Evolutionary conservation across 2,329 filamentous ascomycete genomes (phyloP).

Genomic region (Claviceps cyperi): DNA sequence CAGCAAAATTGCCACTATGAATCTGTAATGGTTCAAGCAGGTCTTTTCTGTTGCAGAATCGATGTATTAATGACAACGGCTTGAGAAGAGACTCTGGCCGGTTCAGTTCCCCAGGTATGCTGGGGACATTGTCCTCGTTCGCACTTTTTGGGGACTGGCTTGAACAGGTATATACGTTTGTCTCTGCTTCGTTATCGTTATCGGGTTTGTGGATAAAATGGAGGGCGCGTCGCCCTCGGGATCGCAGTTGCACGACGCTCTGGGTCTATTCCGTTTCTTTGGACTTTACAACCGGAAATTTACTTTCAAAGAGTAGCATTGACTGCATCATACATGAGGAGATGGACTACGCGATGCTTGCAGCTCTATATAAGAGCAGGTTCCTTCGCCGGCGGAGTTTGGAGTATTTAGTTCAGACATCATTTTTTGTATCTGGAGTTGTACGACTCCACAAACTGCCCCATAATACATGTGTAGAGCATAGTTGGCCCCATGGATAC

Average conservation of each 20-base stretch:
- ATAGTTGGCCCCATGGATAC: neutral
- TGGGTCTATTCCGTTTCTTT: neutral
- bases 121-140: neutral
- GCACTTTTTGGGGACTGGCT: neutral
- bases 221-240: neutral
- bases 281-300: neutral
- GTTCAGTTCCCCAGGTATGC: neutral
- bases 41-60: neutral
- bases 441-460: neutral
- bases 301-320: neutral
- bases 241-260: constrained; percentile 1
- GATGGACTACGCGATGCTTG: constrained; percentile 1
- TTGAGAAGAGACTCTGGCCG: neutral
- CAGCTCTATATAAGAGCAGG: neutral
- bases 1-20: neutral
- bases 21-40: constrained; percentile 2
- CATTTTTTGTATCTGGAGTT: neutral
- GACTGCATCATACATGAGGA: constrained; percentile 3
- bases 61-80: constrained; percentile 1
- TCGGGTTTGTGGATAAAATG: neutral
- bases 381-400: constrained; percentile 2
- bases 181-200: neutral
- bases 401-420: constrained; percentile 7
- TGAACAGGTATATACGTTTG: constrained; percentile 1
- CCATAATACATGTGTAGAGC: neutral